Evolutionary conservation across 441 rosid species (phyloP), one percentile per base, ranked within the genome.

Genomic region (Bocquillonia castaneifolia): DNA sequence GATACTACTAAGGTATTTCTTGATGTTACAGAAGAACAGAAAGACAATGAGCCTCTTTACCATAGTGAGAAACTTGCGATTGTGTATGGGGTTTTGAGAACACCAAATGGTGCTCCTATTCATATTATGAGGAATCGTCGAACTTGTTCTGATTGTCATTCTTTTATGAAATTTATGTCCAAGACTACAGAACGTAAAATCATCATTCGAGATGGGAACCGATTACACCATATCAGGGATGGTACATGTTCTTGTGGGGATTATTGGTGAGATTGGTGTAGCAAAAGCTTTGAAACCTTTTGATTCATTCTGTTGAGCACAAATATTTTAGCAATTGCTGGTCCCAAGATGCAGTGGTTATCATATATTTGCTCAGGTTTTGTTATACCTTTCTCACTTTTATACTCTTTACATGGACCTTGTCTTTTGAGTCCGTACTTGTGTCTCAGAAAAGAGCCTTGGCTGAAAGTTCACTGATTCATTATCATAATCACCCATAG

Each of bases 181-280:
- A 63, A 71, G 60, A 25, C 26, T 31, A 63, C 56, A 8, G 55
- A 63, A n/a, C 63, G 63, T 42, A 57, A 45, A 69, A 63, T 53
- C 12, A 47, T 71, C 14, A 45, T 63, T 45, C 57, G 64, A 42
- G 68, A 71, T 40, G 63, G 63, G 15, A 53, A 56, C 36, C 25
- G 5, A 44, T 55, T 71, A 63, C 74, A 63, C 63, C 50, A 56
- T 63, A 53, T 63, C 50, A 32, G 47, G 25, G 61, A 63, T 71
- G 74, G 63, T 55, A 42, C 23, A 2, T 71, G 74, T 71, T 71
- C 68, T 22, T 71, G 68, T 34, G 63, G 57, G n/a, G 74, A 71
- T 64, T 71, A 63, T 15, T 63, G 63, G 68, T 55, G 63, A 53
- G 31, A 13, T 14, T 8, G 18, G 20, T 15, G 26, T 8, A 44